Conservation (phyloP, 2,329 filamentous ascomycete species). For the Claviceps digitariae region DNA sequence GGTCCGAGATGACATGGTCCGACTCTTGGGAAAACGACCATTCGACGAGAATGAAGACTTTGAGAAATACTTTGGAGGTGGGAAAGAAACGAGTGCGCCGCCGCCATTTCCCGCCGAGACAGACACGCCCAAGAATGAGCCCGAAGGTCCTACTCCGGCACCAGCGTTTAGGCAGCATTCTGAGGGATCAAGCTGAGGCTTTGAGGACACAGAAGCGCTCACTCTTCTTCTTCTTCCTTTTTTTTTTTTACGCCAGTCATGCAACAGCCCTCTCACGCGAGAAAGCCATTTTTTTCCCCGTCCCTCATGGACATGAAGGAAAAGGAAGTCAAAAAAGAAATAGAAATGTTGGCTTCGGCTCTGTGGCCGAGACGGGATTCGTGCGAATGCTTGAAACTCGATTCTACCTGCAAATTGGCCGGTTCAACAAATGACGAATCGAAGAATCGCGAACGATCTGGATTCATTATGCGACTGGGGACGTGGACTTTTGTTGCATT, state of each 20-base stretch:
- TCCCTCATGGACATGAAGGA: background rate
- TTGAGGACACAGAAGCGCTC: background rate
- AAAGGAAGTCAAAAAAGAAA: background rate
- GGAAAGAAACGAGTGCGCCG: conserved; percentile 42
- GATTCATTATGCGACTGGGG: background rate
- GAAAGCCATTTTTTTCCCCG: background rate
- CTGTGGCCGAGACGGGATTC: background rate
- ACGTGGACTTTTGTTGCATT: background rate
- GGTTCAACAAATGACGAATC: background rate
- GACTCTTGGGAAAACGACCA: conserved; percentile 70
- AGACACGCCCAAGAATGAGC: conserved; percentile 23
- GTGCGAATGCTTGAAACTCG: background rate
- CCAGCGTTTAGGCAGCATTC: conserved; percentile 22
- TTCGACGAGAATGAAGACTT: conserved; percentile 91
- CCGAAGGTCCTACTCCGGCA: conserved; percentile 22
- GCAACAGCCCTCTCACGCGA: background rate
- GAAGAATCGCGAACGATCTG: background rate
- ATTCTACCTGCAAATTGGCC: conserved; percentile 3
- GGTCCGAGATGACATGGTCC: conserved; percentile 79
- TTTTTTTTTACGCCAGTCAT: background rate
- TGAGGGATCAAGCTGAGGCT: conserved; percentile 2
- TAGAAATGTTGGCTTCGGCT: background rate
- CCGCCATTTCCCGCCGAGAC: conserved; percentile 37
- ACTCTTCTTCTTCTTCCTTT: background rate
- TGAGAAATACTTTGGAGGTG: conserved; percentile 76